These are phyloP conservation scores for Leishmania tarentolae DNA, from an alignment of 208 protist species.

Conservation along the genomic window DNA sequence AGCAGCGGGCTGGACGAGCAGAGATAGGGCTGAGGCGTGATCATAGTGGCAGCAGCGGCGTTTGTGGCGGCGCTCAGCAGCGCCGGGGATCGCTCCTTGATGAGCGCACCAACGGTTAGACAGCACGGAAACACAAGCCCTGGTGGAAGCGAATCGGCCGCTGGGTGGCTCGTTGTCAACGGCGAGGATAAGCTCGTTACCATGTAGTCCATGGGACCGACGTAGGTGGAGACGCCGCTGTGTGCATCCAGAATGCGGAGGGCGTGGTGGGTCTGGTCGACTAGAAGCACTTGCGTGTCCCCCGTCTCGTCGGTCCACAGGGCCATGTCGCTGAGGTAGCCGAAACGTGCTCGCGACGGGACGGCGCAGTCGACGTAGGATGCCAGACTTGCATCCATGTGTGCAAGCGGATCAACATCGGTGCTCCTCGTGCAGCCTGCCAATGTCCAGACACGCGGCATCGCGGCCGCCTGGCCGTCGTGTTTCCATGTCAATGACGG, in stretches of 20 bases:
- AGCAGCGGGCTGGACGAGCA: conserved; percentile 41
- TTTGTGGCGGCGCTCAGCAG: conserved; percentile 9
- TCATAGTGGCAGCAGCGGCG: conserved; percentile 8
- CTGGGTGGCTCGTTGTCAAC: background rate
- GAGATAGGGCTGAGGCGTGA: conserved; percentile 47
- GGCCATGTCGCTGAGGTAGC: conserved; percentile 48
- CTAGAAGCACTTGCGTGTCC: conserved; percentile 45
- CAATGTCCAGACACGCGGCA: conserved; percentile 64
- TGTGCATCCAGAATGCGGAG: conserved; percentile 46
- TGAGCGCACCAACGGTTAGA: conserved; percentile 27
- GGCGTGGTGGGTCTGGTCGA: conserved; percentile 48
- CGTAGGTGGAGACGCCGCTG: conserved; percentile 54
- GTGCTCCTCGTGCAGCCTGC: conserved; percentile 30
- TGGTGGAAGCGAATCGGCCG: conserved; percentile 22
- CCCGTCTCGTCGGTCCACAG: conserved; percentile 46
- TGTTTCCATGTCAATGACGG: background rate
- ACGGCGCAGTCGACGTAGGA: conserved; percentile 44
- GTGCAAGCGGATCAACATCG: background rate
- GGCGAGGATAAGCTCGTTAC: background rate
- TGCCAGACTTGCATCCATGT: background rate
- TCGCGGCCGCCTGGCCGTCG: background rate
- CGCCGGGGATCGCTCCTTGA: conserved; percentile 38
- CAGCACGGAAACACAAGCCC: conserved; percentile 25
- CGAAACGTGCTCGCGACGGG: conserved; percentile 37
- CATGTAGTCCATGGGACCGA: conserved; percentile 46